Percentiles rank a stretch among this genome's conserved stretches.
Conservation (phyloP, 352 stramenopile genomes). For the Phytopythium litorale region DNA sequence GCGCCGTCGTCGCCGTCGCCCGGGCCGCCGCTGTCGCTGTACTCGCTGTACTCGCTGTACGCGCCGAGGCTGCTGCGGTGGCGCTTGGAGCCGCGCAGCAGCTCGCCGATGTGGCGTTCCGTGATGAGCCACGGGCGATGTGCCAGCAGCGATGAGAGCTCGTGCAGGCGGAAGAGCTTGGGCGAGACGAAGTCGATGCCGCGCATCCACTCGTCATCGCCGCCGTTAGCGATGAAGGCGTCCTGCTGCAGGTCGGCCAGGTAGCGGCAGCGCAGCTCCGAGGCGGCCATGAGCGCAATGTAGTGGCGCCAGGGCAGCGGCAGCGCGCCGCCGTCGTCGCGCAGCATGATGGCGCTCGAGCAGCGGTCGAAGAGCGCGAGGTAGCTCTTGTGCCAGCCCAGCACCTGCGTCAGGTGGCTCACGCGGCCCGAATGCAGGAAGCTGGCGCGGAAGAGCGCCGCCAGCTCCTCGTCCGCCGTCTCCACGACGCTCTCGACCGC, state of each 20-base stretch:
- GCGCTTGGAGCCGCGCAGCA: conserved; percentile 26
- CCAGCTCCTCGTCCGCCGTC: conserved; percentile 49
- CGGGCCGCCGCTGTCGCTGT: neutral
- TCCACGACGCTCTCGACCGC: conserved; percentile 11
- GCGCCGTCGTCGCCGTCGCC: neutral
- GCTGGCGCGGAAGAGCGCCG: conserved; percentile 38
- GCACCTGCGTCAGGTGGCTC: conserved; percentile 68
- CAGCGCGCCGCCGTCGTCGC: conserved; percentile 56
- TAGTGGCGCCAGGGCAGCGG: conserved; percentile 81
- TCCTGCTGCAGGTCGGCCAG: conserved; percentile 76
- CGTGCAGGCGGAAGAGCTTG: conserved; percentile 82
- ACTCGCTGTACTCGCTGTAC: conserved; percentile 9
- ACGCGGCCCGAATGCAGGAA: conserved; percentile 74
- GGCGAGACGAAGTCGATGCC: conserved; percentile 75
- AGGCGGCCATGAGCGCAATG: conserved; percentile 78
- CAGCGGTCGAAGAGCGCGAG: conserved; percentile 62
- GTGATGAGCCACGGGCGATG: conserved; percentile 86
- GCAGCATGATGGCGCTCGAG: conserved; percentile 64
- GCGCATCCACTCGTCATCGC: conserved; percentile 77
- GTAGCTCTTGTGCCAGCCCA: conserved; percentile 81
- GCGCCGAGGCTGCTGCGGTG: conserved; percentile 6
- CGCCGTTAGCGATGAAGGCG: conserved; percentile 82
- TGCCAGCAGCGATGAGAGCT: conserved; percentile 77
- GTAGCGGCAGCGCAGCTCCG: conserved; percentile 79
- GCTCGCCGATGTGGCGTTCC: conserved; percentile 64